A percentile compares a stretch with the other conserved stretches of the same genome.
Evolutionary conservation across 768 basidiomycete species (phyloP).

Genomic region (Podaxis rugospora): DNA sequence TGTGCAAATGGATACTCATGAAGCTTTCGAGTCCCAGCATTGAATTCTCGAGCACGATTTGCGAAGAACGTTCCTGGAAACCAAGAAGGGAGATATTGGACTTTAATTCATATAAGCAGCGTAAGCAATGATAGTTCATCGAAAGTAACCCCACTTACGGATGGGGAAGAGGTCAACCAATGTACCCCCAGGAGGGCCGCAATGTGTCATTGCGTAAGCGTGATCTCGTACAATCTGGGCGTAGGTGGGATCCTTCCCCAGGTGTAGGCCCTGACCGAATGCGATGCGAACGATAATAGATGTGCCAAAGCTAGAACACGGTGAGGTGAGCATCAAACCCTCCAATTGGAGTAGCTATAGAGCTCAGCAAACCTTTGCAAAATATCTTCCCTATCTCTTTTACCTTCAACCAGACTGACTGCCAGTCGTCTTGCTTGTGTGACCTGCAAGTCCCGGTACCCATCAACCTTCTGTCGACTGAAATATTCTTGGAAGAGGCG

Average conservation of each 20-base stretch:
- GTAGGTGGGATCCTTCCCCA: not conserved
- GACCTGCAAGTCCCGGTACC: not conserved
- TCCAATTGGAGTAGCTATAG: not conserved
- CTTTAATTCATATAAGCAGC: not conserved
- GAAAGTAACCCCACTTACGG: not conserved
- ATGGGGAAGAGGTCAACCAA: conserved; percentile 6
- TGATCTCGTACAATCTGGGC: not conserved
- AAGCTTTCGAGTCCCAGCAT: conserved; percentile 2
- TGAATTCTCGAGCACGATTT: conserved; percentile 11
- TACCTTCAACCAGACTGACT: not conserved
- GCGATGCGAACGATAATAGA: not conserved
- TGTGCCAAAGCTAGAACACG: not conserved
- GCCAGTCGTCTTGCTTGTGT: not conserved
- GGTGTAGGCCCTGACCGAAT: not conserved
- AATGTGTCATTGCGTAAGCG: not conserved
- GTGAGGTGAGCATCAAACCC: not conserved
- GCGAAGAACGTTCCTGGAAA: conserved; percentile 20
- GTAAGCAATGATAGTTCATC: not conserved
- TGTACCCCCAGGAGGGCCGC: conserved; percentile 4
- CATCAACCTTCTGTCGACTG: not conserved
- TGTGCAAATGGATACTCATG: conserved; percentile 17
- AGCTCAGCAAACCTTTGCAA: not conserved
- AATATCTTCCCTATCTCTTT: not conserved
- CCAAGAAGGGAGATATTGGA: conserved; percentile 22
- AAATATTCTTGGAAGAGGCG: conserved; percentile 3